Evolutionary conservation across 805 yeast genomes (phyloP).

Genomic region (Teunomyces tritomae): DNA sequence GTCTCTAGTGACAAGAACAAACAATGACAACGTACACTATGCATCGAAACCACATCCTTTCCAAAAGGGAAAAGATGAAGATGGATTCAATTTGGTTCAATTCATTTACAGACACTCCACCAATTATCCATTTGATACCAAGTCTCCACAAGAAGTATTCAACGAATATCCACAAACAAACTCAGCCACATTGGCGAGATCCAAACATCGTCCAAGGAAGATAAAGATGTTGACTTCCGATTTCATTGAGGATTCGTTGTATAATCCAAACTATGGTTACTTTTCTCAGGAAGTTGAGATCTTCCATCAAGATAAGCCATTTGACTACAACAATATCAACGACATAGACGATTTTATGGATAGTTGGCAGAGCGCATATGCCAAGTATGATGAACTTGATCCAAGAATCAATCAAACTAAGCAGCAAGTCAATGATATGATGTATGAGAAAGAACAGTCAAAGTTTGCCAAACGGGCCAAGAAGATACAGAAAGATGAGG

Average conservation of each 20-base stretch:
- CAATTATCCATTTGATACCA: conserved; percentile 39
- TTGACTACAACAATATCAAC: conserved; percentile 53
- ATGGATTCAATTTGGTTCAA: conserved; percentile 28
- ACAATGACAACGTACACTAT: not conserved
- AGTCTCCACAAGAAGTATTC: conserved; percentile 39
- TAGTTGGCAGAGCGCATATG: conserved; percentile 63
- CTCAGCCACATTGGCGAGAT: conserved; percentile 30
- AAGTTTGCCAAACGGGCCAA: conserved; percentile 29
- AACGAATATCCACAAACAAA: conserved; percentile 34
- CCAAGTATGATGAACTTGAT: conserved; percentile 42
- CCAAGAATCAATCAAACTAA: conserved; percentile 11
- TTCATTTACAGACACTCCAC: conserved; percentile 39
- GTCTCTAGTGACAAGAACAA: conserved; percentile 8
- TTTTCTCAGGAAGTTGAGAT: conserved; percentile 77
- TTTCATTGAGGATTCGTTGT: conserved; percentile 81
- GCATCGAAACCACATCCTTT: conserved; percentile 20
- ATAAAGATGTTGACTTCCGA: conserved; percentile 74
- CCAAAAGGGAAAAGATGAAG: conserved; percentile 15
- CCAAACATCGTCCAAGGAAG: conserved; percentile 50
- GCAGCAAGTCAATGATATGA: conserved; percentile 11
- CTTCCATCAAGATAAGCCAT: conserved; percentile 64
- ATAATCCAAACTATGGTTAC: conserved; percentile 81
- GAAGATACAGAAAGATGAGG: conserved; percentile 23
- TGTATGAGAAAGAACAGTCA: conserved; percentile 13
- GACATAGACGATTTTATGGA: conserved; percentile 71